Conservation (phyloP, 2,329 filamentous ascomycete species). For the Emergomyces orientalis region DNA sequence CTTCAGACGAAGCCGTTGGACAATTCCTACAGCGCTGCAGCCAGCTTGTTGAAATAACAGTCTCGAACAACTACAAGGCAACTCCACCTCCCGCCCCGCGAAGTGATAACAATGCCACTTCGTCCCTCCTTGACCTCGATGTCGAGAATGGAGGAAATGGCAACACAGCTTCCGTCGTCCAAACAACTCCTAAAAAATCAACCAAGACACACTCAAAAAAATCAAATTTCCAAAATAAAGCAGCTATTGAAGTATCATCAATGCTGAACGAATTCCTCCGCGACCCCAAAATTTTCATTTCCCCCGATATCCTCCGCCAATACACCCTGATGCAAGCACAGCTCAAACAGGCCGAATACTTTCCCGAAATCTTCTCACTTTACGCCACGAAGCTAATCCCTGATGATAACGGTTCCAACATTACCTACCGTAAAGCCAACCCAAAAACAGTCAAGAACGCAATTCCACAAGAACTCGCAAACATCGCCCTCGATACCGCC, state of each 20-base stretch:
- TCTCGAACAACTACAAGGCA: constrained; percentile 21
- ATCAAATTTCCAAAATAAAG: constrained; percentile 26
- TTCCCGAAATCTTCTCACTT: constrained; percentile 70
- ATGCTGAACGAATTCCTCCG: constrained; percentile 61
- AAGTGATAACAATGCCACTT: constrained; percentile 30
- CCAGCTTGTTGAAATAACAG: constrained; percentile 25
- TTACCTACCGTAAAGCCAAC: constrained; percentile 54
- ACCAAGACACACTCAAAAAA: constrained; percentile 19
- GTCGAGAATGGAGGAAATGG: constrained; percentile 7
- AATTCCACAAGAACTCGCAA: constrained; percentile 60
- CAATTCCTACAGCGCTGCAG: constrained; percentile 29
- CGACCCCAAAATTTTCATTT: constrained; percentile 71
- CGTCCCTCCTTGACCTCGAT: constrained; percentile 34
- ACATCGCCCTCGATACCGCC: constrained; percentile 66
- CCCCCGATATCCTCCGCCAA: constrained; percentile 57
- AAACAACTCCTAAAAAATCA: constrained; percentile 23
- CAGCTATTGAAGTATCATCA: constrained; percentile 40
- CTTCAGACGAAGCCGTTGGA: constrained; percentile 28
- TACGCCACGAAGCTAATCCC: constrained; percentile 78
- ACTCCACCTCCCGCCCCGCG: constrained; percentile 13
- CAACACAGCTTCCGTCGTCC: constrained; percentile 11
- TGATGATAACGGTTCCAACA: constrained; percentile 47
- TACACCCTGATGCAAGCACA: constrained; percentile 71
- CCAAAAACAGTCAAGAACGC: constrained; percentile 62
- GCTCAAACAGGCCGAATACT: constrained; percentile 62